phyloP scores from a whole-genome alignment of 2,329 filamentous ascomycete species.

The Trichoderma atrobrunneum region DNA sequence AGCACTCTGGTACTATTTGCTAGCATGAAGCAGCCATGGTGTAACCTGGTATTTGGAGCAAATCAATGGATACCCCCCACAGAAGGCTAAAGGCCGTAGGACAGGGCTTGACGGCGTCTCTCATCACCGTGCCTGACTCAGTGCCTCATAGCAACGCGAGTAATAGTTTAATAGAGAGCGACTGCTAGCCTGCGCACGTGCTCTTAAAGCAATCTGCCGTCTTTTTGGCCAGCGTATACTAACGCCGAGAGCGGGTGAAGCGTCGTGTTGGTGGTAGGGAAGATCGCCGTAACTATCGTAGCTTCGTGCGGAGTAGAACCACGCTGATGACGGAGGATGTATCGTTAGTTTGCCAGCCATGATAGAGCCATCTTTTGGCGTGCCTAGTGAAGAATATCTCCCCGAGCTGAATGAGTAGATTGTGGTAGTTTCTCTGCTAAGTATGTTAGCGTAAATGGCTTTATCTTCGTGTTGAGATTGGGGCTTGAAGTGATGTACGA shows the following conservation, averaged over 20 bases:
- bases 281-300: slow-evolving; percentile 7
- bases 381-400: background rate
- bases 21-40: background rate
- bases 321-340: slow-evolving; percentile 8
- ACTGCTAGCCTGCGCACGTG: background rate
- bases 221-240: background rate
- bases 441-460: background rate
- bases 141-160: background rate
- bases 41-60: background rate
- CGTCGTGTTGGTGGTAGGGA: background rate
- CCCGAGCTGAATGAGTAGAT: slow-evolving; percentile 2
- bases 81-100: background rate
- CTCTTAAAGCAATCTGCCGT: background rate
- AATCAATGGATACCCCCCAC: slow-evolving; percentile 8
- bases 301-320: slow-evolving; percentile 6
- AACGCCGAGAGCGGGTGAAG: slow-evolving; percentile 11
- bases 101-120: slow-evolving; percentile 4
- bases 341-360: background rate
- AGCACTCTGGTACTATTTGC: background rate
- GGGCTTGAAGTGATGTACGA: background rate
- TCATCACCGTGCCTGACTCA: background rate
- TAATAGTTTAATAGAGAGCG: background rate
- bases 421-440: background rate
- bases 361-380: background rate
- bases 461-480: background rate